Evolutionary conservation across 2,329 filamentous ascomycete species (phyloP).

Genomic region (Neofusicoccum parvum): DNA sequence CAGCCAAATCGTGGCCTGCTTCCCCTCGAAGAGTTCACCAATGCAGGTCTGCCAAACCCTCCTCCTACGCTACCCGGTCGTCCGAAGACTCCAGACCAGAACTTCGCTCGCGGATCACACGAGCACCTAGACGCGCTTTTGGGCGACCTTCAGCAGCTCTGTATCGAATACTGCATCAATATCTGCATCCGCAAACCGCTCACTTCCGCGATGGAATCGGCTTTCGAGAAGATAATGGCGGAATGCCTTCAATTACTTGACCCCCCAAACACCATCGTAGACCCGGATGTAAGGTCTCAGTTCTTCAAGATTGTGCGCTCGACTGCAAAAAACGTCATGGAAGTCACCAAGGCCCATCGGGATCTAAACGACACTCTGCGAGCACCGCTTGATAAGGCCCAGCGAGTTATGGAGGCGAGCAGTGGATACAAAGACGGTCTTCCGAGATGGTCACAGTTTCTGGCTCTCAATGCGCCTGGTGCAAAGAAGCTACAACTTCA

Average conservation of each 20-base stretch:
- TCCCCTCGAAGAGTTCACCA: neutral
- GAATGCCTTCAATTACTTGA: conserved; percentile 1
- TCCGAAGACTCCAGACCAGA: neutral
- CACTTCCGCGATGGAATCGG: neutral
- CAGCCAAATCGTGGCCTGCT: neutral
- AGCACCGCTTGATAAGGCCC: neutral
- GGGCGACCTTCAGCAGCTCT: neutral
- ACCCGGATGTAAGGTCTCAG: neutral
- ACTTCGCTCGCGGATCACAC: neutral
- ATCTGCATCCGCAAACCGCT: too few species aligned
- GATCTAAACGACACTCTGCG: neutral
- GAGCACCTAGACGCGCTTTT: neutral
- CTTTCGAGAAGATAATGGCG: neutral
- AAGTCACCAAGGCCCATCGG: neutral
- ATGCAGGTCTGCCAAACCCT: neutral
- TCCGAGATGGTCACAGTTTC: conserved; percentile 2
- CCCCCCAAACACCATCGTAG: neutral
- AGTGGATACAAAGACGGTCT: neutral
- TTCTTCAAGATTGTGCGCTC: neutral
- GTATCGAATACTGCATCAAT: neutral
- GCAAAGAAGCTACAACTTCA: neutral
- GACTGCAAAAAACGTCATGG: neutral
- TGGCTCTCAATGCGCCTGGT: neutral
- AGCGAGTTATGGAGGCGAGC: neutral
- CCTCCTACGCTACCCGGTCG: neutral